phyloP scores from a whole-genome alignment of 352 stramenopile species.

The Achlya hypogyna region DNA sequence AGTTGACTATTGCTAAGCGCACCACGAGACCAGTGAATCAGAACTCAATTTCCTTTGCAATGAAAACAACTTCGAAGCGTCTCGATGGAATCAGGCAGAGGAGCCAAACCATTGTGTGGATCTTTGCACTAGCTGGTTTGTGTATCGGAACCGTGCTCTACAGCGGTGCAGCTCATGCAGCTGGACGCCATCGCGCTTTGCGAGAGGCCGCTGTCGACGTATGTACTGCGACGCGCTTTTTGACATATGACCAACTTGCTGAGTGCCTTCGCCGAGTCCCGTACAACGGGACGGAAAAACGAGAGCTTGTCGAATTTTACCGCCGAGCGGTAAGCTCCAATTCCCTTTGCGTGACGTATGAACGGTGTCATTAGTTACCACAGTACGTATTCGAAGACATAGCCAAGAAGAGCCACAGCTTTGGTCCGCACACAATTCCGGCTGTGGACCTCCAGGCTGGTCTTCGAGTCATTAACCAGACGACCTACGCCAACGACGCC shows the following conservation, averaged over 20 bases:
- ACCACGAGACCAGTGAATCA: no score
- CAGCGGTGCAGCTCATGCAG: no score
- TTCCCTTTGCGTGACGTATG: neutral
- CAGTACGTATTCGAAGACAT: slow-evolving; percentile 5
- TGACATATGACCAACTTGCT: slow-evolving; percentile 4
- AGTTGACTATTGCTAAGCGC: no score
- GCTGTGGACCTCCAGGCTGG: slow-evolving; percentile 5
- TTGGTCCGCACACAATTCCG: slow-evolving; percentile 10
- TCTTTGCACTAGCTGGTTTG: no score
- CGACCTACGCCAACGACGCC: slow-evolving; percentile 1
- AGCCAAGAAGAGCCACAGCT: neutral
- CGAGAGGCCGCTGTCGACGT: no score
- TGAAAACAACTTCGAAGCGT: no score
- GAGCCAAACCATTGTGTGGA: no score
- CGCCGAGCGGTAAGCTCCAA: neutral
- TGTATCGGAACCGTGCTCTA: no score
- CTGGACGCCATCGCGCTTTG: no score
- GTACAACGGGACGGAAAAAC: slow-evolving; percentile 18
- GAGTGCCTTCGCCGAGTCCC: slow-evolving; percentile 4
- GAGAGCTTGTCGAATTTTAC: neutral
- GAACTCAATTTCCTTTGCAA: no score
- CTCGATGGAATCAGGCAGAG: no score
- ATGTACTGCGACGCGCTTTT: slow-evolving; percentile 5
- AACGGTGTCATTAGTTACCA: neutral
- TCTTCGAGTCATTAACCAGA: neutral